Percentiles rank a stretch among this genome's conserved stretches.
Conservation (phyloP, 2,329 filamentous ascomycete species). For the Zalaria obscura region DNA sequence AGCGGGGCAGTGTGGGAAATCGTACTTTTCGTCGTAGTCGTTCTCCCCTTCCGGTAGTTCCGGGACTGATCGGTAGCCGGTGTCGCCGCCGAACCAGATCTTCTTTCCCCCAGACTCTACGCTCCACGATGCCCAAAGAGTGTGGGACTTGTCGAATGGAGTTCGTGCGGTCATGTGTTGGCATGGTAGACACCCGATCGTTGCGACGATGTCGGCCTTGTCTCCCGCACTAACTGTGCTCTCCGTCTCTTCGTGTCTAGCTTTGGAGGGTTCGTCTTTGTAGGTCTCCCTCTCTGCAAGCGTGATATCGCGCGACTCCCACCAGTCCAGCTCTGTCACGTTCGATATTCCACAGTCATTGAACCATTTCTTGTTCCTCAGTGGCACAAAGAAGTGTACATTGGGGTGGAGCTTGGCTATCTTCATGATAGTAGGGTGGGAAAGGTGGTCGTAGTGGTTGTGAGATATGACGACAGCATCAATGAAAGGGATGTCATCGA, state of each 20-base stretch:
- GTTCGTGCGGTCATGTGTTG: slow-evolving; percentile 67
- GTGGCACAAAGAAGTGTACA: slow-evolving; percentile 75
- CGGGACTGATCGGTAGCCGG: slow-evolving; percentile 73
- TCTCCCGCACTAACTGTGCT: slow-evolving; percentile 2
- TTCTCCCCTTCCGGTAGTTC: slow-evolving; percentile 46
- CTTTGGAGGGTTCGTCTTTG: slow-evolving; percentile 1
- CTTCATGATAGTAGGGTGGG: slow-evolving; percentile 57
- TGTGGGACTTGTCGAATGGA: slow-evolving; percentile 55
- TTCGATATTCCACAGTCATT: slow-evolving; percentile 52
- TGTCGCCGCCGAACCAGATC: slow-evolving; percentile 80
- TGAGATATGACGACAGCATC: slow-evolving; percentile 67
- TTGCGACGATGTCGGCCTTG: slow-evolving; percentile 46
- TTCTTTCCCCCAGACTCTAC: slow-evolving; percentile 59
- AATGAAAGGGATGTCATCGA: slow-evolving; percentile 25
- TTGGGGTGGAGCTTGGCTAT: slow-evolving; percentile 58
- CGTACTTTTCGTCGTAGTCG: slow-evolving; percentile 56
- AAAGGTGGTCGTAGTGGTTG: slow-evolving; percentile 88
- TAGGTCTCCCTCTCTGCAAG: slow-evolving; percentile 28
- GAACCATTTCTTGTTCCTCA: slow-evolving; percentile 80
- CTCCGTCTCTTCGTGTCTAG: not conserved
- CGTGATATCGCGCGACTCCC: slow-evolving; percentile 67
- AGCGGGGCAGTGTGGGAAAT: slow-evolving; percentile 63
- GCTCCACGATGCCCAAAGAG: slow-evolving; percentile 82
- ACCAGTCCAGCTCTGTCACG: slow-evolving; percentile 89
- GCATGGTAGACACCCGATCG: slow-evolving; percentile 64